Base-by-base conservation (phyloP, 148 eudicot genomes). In the Oxyria digyna region DNA sequence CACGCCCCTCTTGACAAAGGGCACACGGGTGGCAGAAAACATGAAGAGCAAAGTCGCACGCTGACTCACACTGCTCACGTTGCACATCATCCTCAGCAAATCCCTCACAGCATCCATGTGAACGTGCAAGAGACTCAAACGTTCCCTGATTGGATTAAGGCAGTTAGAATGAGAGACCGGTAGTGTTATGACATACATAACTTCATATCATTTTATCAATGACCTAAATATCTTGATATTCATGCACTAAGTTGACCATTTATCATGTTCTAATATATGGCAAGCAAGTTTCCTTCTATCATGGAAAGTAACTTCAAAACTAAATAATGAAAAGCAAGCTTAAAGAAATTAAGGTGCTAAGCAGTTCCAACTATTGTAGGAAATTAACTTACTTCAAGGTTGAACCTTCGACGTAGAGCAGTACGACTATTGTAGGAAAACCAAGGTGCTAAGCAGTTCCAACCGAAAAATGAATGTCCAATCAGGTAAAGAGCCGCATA, bases 1-100 rank as follows among this genome's bases (percentile, higher is more conserved):
- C 98, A 50, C 98, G 86, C 38, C 89, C 98, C 81, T 89, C 98
- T 81, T 92, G 98, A 74, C 98, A 92, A 72, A 92, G 89, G 0
- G 98, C 87, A 65, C 98, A 92, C 1, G 80, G 73, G 50, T 92
- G 98, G 77, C 96, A 92, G 74, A 89, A 84, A 55, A 85, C 42
- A 67, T 92, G 98, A 45, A 93, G 79, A 13, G 85, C 87, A 33
- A 89, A 75, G 72, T 92, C 98, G 59, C 94, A 92, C n/a, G 82
- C 83, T 17, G 85, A 59, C 68, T 92, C 98, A 4, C 86, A 84
- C 27, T 83, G 94, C 82, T 92, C 98, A 12, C 83, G 80, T 32
- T 83, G 96, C 18, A 49, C 75, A 11, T 87, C 89, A 57, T 92
- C 87, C 77, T 89, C 91, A 57, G 85, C 15, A 27, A 74, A 57